These are phyloP conservation scores for Gossypium ekmanianum DNA, from an alignment of 345 rosid species.

Conservation along the genomic window DNA sequence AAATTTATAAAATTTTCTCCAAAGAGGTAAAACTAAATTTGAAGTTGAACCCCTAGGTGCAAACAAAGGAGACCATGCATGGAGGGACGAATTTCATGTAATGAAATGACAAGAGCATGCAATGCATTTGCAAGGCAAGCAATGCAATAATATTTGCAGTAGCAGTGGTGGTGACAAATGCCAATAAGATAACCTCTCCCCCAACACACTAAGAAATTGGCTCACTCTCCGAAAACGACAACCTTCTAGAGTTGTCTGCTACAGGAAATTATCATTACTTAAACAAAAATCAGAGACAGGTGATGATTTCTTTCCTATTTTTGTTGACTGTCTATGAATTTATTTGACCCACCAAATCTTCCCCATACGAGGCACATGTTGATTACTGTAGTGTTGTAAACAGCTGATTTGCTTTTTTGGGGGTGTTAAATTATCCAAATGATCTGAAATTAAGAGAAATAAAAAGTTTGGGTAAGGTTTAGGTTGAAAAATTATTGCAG, in stretches of 20 bases:
- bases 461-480: background rate
- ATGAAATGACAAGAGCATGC: too few relatives aligned
- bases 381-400: background rate
- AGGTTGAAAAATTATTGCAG: background rate
- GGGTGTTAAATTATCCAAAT: background rate
- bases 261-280: background rate
- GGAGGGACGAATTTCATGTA: background rate
- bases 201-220: background rate
- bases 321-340: background rate
- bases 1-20: too few relatives aligned
- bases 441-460: background rate
- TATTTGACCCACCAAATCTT: background rate
- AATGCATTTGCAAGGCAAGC: background rate
- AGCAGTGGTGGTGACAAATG: slow-evolving; percentile 25
- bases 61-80: background rate
- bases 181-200: background rate
- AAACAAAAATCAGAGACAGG: background rate
- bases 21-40: too few relatives aligned
- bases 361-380: background rate
- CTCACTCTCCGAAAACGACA: slow-evolving; percentile 15
- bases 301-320: background rate
- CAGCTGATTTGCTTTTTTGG: background rate
- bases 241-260: background rate
- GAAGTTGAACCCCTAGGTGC: background rate
- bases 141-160: background rate